A percentile compares a stretch with the other conserved stretches of the same genome.
Evolutionary conservation across 2,329 filamentous ascomycete genomes (phyloP).

Genomic region (Phialophora tarda): DNA sequence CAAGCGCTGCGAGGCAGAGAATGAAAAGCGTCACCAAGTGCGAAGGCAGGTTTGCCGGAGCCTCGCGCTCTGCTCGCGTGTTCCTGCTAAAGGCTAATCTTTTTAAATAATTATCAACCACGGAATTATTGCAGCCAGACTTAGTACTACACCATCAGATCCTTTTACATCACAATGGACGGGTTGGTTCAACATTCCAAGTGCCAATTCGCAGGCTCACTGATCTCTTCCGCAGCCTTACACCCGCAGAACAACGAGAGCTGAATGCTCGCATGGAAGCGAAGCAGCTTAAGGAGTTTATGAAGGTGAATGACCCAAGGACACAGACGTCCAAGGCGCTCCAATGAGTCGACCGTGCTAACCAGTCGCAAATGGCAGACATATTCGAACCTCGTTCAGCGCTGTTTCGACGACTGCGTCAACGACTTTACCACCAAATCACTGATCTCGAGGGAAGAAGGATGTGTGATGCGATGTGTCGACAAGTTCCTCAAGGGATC

Average conservation of each 20-base stretch:
- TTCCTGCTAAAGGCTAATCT: neutral
- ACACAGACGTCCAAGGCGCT: neutral
- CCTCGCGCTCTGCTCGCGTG: neutral
- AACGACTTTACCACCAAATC: constrained; percentile 99
- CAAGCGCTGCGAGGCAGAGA: neutral
- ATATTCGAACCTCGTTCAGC: constrained; percentile 65
- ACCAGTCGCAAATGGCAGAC: constrained; percentile 54
- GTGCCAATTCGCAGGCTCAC: neutral
- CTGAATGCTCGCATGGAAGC: constrained; percentile 94
- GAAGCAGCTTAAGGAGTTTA: constrained; percentile 99
- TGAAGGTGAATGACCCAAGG: constrained; percentile 72
- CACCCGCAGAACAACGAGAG: constrained; percentile 82
- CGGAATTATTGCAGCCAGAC: neutral
- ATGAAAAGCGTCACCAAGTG: neutral
- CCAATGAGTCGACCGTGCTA: constrained; percentile 19
- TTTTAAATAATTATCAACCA: neutral
- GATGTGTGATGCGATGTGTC: constrained; percentile 92
- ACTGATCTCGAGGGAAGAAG: constrained; percentile 82
- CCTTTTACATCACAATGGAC: constrained; percentile 30
- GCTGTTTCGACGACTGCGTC: constrained; percentile 94
- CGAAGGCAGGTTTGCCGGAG: constrained; percentile 9
- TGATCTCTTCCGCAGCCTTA: constrained; percentile 62
- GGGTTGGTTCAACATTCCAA: constrained; percentile 23
- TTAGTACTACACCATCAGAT: neutral
- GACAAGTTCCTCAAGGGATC: constrained; percentile 94